Evolutionary conservation across 768 basidiomycete genomes (phyloP).

Genomic region (Trametopsis cervina): DNA sequence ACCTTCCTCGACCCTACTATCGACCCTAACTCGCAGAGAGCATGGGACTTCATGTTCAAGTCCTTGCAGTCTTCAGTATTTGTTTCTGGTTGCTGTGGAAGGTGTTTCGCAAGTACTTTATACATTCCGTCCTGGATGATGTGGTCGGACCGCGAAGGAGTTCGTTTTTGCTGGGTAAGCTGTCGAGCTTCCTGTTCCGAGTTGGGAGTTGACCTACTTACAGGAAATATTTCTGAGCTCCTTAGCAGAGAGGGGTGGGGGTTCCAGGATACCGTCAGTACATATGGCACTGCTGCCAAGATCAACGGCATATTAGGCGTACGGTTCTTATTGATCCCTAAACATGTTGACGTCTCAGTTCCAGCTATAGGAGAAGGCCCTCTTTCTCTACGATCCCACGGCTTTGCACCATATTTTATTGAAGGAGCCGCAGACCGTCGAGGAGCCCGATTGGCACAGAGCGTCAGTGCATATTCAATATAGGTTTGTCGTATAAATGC

Average conservation of each 20-base stretch:
- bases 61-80: background rate
- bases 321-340: background rate
- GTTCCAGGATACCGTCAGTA: constrained; percentile 4
- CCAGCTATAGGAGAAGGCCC: constrained; percentile 3
- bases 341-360: too few relatives aligned
- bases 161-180: constrained; percentile 7
- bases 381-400: constrained; percentile 13
- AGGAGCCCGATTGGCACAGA: constrained; percentile 1
- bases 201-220: background rate
- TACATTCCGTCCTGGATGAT: constrained; percentile 4
- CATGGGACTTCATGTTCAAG: background rate
- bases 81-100: background rate
- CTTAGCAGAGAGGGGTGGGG: constrained; percentile 9
- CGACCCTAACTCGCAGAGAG: background rate
- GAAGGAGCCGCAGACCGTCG: constrained; percentile 6
- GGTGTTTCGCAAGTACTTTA: constrained; percentile 2
- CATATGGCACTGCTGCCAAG: constrained; percentile 7
- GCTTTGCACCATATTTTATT: constrained; percentile 10
- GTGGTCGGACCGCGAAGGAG: constrained; percentile 5
- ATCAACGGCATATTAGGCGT: constrained; percentile 8
- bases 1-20: too few relatives aligned
- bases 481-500: background rate
- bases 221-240: constrained; percentile 6
- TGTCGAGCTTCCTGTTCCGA: background rate
- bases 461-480: constrained; percentile 3